These are phyloP conservation scores for Skeletonema potamos DNA, from an alignment of 108 stramenopile species.

Conservation along the genomic window DNA sequence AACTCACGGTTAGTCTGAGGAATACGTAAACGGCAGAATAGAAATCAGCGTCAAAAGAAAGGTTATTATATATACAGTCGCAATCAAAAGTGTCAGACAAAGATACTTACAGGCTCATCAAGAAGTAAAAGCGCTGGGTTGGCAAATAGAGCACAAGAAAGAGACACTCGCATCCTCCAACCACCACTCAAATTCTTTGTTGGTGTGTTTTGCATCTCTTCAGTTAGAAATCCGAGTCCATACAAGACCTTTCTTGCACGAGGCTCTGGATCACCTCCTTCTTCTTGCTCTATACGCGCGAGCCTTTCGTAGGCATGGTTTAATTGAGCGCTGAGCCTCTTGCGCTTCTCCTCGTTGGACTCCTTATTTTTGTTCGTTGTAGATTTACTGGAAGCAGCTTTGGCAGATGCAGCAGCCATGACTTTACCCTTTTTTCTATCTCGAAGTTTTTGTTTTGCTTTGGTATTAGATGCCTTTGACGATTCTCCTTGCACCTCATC, in stretches of 20 bases:
- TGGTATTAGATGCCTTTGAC: conserved; percentile 6
- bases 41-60: neutral
- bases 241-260: conserved; percentile 66
- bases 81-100: neutral
- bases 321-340: conserved; percentile 42
- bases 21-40: neutral
- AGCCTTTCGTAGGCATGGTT: conserved; percentile 56
- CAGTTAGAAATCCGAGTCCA: conserved; percentile 82
- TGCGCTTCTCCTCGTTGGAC: conserved; percentile 40
- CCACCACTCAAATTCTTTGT: conserved; percentile 87
- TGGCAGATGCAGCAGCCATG: conserved; percentile 2
- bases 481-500: neutral
- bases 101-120: conserved; percentile 19
- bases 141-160: conserved; percentile 91
- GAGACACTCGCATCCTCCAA: conserved; percentile 95
- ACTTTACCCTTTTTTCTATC: conserved; percentile 47
- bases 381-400: conserved; percentile 18
- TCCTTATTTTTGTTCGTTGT: conserved; percentile 7
- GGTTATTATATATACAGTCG: neutral
- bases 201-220: conserved; percentile 80
- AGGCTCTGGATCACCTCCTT: conserved; percentile 61
- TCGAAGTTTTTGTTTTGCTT: conserved; percentile 46
- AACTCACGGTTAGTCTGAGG: neutral
- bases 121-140: conserved; percentile 76
- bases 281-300: conserved; percentile 65